Evolutionary conservation across 352 stramenopile genomes (phyloP).

Genomic region (Thalassiosira mediterranea): DNA sequence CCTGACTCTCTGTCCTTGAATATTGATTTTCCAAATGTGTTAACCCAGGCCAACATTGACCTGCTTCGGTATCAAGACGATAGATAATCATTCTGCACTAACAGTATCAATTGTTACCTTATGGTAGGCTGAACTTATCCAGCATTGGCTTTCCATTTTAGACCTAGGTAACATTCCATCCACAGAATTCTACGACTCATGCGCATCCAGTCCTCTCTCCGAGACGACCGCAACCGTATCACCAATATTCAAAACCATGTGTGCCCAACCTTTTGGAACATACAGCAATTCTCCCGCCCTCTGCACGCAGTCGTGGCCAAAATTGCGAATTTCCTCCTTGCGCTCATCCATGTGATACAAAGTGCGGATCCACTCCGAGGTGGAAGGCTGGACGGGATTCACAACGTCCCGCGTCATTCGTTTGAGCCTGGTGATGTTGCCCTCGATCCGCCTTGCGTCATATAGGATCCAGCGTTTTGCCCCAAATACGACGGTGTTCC

Average conservation of each 20-base stretch:
- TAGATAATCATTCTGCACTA: too few species aligned
- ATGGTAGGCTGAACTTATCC: too few species aligned
- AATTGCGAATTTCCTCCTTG: conserved; percentile 35
- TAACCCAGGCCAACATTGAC: too few species aligned
- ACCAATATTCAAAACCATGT: conserved; percentile 83
- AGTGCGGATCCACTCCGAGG: conserved; percentile 29
- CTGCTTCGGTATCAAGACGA: too few species aligned
- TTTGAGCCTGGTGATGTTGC: conserved; percentile 35
- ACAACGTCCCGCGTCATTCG: conserved; percentile 36
- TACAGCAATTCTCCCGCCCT: conserved; percentile 91
- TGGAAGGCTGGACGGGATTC: conserved; percentile 24
- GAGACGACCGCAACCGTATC: conserved; percentile 70
- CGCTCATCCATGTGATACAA: conserved; percentile 43
- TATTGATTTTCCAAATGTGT: too few species aligned
- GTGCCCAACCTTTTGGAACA: conserved; percentile 91
- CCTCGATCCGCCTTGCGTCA: conserved; percentile 36
- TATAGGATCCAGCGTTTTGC: conserved; percentile 67
- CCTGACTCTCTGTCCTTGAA: too few species aligned
- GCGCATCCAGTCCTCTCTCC: conserved; percentile 43
- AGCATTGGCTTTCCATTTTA: too few species aligned
- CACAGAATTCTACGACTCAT: too few species aligned
- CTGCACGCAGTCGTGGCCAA: conserved; percentile 54
- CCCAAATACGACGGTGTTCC: conserved; percentile 53
- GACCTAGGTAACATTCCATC: too few species aligned
- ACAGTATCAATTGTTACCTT: too few species aligned